Conservation (phyloP, 257 asterid species). For the Nicotiana otophora region DNA sequence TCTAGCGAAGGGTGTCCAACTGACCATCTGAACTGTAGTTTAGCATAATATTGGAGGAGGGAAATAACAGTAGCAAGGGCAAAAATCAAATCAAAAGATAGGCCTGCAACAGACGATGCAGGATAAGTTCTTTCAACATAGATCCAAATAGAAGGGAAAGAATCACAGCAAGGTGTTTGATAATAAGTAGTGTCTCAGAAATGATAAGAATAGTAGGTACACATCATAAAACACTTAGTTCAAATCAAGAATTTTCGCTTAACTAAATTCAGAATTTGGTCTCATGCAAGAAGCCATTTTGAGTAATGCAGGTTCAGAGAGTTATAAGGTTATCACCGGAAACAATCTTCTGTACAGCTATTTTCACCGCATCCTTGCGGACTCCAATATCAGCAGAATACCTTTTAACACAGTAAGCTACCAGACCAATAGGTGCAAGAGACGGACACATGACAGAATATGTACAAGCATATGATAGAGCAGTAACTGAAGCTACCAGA, state of each 20-base stretch:
- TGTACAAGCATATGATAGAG: too few species aligned
- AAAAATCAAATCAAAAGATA: neutral
- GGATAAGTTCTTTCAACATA: too few species aligned
- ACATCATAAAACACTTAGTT: neutral
- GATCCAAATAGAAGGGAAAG: too few species aligned
- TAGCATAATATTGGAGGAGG: neutral
- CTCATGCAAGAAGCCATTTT: neutral
- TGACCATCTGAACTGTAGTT: too few species aligned
- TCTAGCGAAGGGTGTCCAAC: too few species aligned
- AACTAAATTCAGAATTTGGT: neutral
- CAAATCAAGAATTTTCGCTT: neutral
- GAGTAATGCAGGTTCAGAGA: neutral
- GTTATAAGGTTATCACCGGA: neutral
- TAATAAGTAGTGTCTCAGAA: neutral
- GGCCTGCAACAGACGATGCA: neutral
- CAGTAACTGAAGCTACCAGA: too few species aligned
- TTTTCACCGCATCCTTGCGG: conserved; percentile 56
- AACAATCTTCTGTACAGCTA: conserved; percentile 71
- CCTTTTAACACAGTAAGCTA: conserved; percentile 57
- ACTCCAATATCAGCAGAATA: conserved; percentile 61
- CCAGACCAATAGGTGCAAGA: conserved; percentile 42
- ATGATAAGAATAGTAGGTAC: neutral
- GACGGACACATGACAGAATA: conserved; percentile 9
- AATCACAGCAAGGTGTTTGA: neutral
- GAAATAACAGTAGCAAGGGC: neutral